Evolutionary conservation across 371 early-diverging fungal species (phyloP), one percentile per base, ranked within the genome.

Genomic region (Encephalitozoon intestinalis): DNA sequence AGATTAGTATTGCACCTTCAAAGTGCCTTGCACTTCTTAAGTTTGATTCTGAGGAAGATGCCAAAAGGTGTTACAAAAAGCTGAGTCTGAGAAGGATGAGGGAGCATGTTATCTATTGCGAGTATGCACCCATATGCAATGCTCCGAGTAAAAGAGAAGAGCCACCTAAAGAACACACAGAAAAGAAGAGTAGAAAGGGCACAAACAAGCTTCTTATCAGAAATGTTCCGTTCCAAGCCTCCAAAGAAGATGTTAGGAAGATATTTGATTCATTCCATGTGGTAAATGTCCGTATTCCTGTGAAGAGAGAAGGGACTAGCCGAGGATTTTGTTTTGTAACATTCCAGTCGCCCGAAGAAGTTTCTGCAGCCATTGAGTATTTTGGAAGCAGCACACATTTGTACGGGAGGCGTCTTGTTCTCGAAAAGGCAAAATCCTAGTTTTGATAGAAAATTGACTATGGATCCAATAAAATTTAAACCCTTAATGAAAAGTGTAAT

Each of bases 291-390:
- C 90, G 97, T 54, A 78, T 97, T 67, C 99, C 99, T 49, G 90
- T 89, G 70, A 96, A 96, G 83, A 89, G 91, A 81, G 90, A 90
- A 30, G 94, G 95, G 12, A 89, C 89, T 1, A 94, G 93, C 76
- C 91, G 97, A 73, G 99, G 99, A 78, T 98, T 97, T 85, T 93
- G 92, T 49, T 98, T 97, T 87, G 88, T 96, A 78, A 94, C 95
- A 77, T 92, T 94, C 83, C 85, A 92, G 65, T 92, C 94, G 3
- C 89, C 90, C 71, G 92, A 92, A 78, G 93, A 92, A 78, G 95
- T 95, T 37, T 87, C 90, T 82, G 88, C 89, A 72, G 94, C 92
- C n/a, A 89, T 90, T 79, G 89, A 91, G 58, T 86, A 90, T 25
- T 89, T 96, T 83, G 80, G 83, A 46, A 85, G 87, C 46, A 89